Evolutionary conservation across 179 eudicot species (phyloP), one percentile per base, ranked within the genome.

Genomic region (Beta macrorhiza): DNA sequence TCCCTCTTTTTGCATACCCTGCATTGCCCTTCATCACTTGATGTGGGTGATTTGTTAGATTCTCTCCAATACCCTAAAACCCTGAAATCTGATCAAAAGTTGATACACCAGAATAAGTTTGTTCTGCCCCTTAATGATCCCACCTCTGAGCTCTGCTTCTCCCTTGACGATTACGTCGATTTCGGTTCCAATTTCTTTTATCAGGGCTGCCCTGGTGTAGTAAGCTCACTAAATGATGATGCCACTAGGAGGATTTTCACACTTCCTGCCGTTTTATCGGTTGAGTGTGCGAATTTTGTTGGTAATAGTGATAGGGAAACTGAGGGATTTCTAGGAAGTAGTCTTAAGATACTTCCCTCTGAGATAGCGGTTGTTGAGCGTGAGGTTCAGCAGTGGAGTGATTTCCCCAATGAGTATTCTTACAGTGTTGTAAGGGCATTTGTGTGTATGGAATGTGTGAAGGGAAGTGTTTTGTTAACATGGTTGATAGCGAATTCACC

Each of bases 401-500:
- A 90, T 87, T 92, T 32, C 79, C 97, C 97, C 1, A 55, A 69
- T 32, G 78, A 71, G 68, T 94, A 91, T 83, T 89, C 98, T 0
- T 86, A 81, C 62, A 44, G 74, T 67, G 81, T 90, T 79, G 79
- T 86, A 76, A 90, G 88, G 42, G 87, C 84, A 3, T 57, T 92
- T 62, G 76, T 89, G 80, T 74, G 87, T 74, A 64, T 89, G 49
- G 65, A 76, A 51, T 74, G 12, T 64, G 83, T 75, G 5, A 65
- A 82, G 12, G 86, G 87, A 42, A 49, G 71, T 76, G 90, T 84
- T 79, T 75, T 90, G 45, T 69, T 71, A 29, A 81, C 44, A 32
- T 96, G 99, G 97, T 72, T 94, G 0, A 85, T 92, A 83, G 87
- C 80, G 68, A 92, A 91, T 87, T 94, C 98, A 0, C 90, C 93